Conservation (phyloP, 202 grass and related monocot genomes). For the Bolboschoenoplectus hybrid region DNA sequence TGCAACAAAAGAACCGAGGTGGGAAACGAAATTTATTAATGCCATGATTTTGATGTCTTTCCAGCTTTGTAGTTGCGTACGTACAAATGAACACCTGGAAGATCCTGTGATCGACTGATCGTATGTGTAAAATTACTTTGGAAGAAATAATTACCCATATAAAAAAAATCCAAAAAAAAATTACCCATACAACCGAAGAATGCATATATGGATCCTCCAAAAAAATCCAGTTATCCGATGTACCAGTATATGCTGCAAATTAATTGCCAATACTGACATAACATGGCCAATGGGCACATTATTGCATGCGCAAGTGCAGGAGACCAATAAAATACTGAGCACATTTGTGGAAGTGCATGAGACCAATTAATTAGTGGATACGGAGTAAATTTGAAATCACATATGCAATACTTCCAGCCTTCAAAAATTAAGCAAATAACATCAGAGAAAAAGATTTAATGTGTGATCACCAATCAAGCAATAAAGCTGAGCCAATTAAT, state of each 20-base stretch:
- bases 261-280: not conserved
- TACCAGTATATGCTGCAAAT: not conserved
- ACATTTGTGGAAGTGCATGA: not conserved
- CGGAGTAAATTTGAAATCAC: too few species aligned
- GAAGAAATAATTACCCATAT: too few species aligned
- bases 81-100: not conserved
- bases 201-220: too few species aligned
- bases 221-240: not conserved
- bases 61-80: not conserved
- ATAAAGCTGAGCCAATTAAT: too few species aligned
- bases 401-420: too few species aligned
- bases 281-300: not conserved
- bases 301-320: not conserved
- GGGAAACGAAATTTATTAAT: not conserved
- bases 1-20: not conserved
- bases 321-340: not conserved
- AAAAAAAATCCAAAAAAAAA: too few species aligned
- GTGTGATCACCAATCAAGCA: too few species aligned
- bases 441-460: too few species aligned
- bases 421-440: too few species aligned
- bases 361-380: too few species aligned
- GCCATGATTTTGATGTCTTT: slow-evolving; percentile 3
- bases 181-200: too few species aligned
- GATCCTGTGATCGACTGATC: not conserved
- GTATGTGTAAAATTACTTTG: not conserved